Conservation (phyloP, 306 rosid species). For the Pueraria montana region DNA sequence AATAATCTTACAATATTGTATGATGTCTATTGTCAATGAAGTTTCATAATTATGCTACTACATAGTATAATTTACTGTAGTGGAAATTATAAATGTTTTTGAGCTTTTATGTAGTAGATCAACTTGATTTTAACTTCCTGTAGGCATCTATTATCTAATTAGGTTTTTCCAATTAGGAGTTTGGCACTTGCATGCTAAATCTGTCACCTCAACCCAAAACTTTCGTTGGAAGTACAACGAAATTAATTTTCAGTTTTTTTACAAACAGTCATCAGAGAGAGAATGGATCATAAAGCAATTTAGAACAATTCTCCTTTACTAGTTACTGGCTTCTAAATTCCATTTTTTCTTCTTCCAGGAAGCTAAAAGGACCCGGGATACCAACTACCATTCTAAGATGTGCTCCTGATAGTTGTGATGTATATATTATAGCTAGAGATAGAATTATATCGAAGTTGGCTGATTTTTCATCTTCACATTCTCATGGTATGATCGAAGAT, state of each 20-base stretch:
- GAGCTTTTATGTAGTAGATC: constrained; percentile 32
- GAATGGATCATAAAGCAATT: constrained; percentile 21
- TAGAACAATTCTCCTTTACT: constrained; percentile 26
- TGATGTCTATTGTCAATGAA: not conserved
- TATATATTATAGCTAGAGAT: constrained; percentile 69
- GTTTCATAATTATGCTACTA: not conserved
- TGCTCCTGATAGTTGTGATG: constrained; percentile 68
- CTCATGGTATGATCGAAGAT: constrained; percentile 60
- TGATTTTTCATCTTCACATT: constrained; percentile 56
- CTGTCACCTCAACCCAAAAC: constrained; percentile 15
- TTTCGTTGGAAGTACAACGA: not conserved
- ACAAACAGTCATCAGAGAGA: constrained; percentile 15
- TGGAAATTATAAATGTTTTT: not conserved
- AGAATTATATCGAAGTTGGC: constrained; percentile 67
- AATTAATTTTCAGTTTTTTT: constrained; percentile 2
- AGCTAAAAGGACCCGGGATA: constrained; percentile 82
- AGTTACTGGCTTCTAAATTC: constrained; percentile 24
- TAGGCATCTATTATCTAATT: constrained; percentile 14
- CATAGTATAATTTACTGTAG: not conserved
- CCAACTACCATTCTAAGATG: constrained; percentile 64
- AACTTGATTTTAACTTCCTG: constrained; percentile 27
- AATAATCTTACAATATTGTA: not conserved
- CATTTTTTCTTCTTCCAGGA: constrained; percentile 61
- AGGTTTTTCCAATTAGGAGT: not conserved
- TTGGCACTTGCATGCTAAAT: constrained; percentile 25